phyloP scores from a whole-genome alignment of 371 early-diverging fungal species.

The Rhizopus arrhizus region DNA sequence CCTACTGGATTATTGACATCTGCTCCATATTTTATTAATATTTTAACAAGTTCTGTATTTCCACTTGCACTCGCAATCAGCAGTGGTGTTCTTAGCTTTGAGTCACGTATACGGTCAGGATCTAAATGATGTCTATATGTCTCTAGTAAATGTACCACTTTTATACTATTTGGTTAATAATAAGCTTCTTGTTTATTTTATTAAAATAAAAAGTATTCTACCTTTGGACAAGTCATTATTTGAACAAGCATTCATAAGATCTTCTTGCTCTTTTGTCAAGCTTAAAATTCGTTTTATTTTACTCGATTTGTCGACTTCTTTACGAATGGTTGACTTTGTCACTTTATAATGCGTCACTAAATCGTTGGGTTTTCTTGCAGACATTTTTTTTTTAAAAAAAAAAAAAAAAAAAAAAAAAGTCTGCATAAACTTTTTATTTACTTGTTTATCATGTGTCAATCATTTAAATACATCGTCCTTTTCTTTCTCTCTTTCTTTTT shows the following conservation, averaged over 20 bases:
- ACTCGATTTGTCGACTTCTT: conserved; percentile 4
- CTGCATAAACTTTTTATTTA: neutral
- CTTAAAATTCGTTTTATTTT: conserved; percentile 37
- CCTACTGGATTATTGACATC: conserved; percentile 52
- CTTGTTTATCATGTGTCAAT: no score
- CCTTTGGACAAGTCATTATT: conserved; percentile 45
- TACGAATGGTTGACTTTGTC: conserved; percentile 3
- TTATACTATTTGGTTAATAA: neutral
- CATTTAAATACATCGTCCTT: neutral
- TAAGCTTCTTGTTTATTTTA: neutral
- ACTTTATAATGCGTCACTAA: neutral
- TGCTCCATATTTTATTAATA: conserved; percentile 41
- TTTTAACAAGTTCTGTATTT: conserved; percentile 38
- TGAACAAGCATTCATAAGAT: conserved; percentile 45
- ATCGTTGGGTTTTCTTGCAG: conserved; percentile 29
- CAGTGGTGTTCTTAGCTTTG: conserved; percentile 49
- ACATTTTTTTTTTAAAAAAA: conserved; percentile 11
- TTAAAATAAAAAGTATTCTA: conserved; percentile 10
- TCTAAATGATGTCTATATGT: conserved; percentile 31
- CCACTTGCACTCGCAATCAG: conserved; percentile 54
- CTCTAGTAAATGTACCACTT: conserved; percentile 34
- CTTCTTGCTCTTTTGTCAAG: conserved; percentile 41
- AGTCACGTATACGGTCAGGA: conserved; percentile 50
- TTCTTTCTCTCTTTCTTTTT: neutral
- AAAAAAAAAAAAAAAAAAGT: neutral